A percentile compares a stretch with the other conserved stretches of the same genome.
phyloP scores from a whole-genome alignment of 768 basidiomycete species.

The Pholiota conissans region DNA sequence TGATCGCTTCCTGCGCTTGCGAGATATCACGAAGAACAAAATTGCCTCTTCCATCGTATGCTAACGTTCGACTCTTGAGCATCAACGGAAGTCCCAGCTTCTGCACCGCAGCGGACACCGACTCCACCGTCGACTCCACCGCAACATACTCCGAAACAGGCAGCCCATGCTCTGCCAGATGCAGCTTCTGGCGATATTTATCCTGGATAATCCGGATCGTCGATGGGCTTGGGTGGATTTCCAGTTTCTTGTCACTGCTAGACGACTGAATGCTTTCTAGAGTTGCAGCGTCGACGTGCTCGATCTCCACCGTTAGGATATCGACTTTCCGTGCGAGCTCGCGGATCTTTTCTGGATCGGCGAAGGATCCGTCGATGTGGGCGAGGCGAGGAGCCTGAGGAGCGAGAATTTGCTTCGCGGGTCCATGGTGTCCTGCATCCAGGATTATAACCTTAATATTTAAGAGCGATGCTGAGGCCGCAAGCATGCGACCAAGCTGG shows the following conservation, averaged over 20 bases:
- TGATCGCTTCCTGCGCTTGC: constrained; percentile 51
- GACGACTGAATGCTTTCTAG: constrained; percentile 58
- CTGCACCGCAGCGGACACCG: constrained; percentile 51
- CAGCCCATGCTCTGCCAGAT: constrained; percentile 63
- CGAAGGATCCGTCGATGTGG: constrained; percentile 90
- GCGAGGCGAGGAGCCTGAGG: constrained; percentile 45
- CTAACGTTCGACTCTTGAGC: constrained; percentile 94
- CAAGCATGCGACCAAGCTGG: constrained; percentile 97
- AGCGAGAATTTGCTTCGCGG: constrained; percentile 86
- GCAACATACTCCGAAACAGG: constrained; percentile 62
- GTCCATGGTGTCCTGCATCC: constrained; percentile 75
- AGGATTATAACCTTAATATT: constrained; percentile 84
- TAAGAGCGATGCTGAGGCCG: constrained; percentile 83
- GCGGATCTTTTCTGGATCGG: constrained; percentile 74
- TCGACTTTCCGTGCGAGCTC: constrained; percentile 81
- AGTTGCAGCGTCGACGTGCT: constrained; percentile 85
- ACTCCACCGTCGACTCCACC: constrained; percentile 54
- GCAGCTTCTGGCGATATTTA: constrained; percentile 73
- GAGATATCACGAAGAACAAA: constrained; percentile 62
- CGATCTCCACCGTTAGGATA: constrained; percentile 93
- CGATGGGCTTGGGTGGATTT: constrained; percentile 75
- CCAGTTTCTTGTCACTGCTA: constrained; percentile 22
- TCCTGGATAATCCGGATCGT: constrained; percentile 90
- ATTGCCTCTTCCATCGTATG: constrained; percentile 96
- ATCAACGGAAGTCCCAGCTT: constrained; percentile 84